Conservation (phyloP, 169 alveolate species). For the Cyclospora cayetanensis region DNA sequence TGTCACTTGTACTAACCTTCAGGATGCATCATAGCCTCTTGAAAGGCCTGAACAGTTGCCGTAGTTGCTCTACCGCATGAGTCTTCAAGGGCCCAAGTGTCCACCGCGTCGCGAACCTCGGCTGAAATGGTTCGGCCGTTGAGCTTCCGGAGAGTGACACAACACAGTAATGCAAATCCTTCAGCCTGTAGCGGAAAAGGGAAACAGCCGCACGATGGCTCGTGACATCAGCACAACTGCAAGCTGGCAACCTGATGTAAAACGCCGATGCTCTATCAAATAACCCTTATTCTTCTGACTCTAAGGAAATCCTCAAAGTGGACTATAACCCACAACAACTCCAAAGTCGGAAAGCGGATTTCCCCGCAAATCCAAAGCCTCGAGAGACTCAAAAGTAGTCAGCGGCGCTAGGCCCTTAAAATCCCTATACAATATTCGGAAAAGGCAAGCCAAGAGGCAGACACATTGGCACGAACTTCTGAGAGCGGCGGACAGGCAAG, state of each 20-base stretch:
- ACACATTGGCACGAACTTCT: no score
- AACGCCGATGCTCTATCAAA: no score
- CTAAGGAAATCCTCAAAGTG: no score
- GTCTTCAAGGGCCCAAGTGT: constrained; percentile 26
- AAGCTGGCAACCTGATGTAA: no score
- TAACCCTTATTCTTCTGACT: no score
- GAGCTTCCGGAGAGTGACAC: not conserved
- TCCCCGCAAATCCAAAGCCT: constrained; percentile 13
- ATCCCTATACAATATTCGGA: not conserved
- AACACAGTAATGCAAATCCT: constrained; percentile 31
- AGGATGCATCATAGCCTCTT: constrained; percentile 1
- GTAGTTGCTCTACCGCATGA: constrained; percentile 47
- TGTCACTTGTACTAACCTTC: constrained; percentile 19
- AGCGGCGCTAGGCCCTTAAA: constrained; percentile 48
- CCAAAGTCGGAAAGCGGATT: constrained; percentile 23
- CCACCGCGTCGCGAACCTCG: constrained; percentile 39
- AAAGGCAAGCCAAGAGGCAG: not conserved
- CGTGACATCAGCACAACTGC: no score
- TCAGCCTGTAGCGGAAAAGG: constrained; percentile 54
- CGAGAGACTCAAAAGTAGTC: constrained; percentile 34
- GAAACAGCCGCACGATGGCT: not conserved
- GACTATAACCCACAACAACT: constrained; percentile 19
- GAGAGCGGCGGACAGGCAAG: no score
- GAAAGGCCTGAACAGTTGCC: constrained; percentile 54
- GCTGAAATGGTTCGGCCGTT: constrained; percentile 50